These are phyloP conservation scores for Maudiozyma bulderi DNA, from an alignment of 805 yeast species.

Conservation along the genomic window DNA sequence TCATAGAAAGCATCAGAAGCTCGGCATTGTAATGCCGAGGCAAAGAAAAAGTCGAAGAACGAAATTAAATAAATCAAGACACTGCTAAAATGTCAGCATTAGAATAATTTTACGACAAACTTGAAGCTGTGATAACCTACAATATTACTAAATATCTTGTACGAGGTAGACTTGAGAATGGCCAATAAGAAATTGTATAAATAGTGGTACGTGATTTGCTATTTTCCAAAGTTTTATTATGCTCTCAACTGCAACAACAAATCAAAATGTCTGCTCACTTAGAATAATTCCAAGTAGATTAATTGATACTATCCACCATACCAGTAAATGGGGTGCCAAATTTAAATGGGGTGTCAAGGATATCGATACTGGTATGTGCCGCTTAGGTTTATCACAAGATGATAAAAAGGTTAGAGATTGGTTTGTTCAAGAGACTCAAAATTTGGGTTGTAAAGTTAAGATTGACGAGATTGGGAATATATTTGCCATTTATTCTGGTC, in stretches of 20 bases:
- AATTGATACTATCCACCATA: background rate
- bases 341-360: background rate
- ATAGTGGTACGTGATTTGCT: too few species aligned
- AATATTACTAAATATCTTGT: too few species aligned
- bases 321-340: background rate
- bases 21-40: background rate
- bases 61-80: background rate
- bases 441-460: background rate
- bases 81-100: background rate
- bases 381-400: background rate
- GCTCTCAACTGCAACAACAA: too few species aligned
- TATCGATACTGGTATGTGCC: background rate
- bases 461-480: background rate
- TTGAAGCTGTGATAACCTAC: background rate
- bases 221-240: too few species aligned
- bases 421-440: background rate
- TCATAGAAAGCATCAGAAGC: background rate
- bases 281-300: background rate
- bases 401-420: background rate
- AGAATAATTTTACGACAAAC: too few species aligned
- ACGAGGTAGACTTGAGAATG: too few species aligned
- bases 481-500: background rate
- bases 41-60: background rate
- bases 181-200: too few species aligned
- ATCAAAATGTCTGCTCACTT: background rate